These are phyloP conservation scores for Berberis vulgaris DNA, from an alignment of 164 flowering plant species.

Conservation along the genomic window DNA sequence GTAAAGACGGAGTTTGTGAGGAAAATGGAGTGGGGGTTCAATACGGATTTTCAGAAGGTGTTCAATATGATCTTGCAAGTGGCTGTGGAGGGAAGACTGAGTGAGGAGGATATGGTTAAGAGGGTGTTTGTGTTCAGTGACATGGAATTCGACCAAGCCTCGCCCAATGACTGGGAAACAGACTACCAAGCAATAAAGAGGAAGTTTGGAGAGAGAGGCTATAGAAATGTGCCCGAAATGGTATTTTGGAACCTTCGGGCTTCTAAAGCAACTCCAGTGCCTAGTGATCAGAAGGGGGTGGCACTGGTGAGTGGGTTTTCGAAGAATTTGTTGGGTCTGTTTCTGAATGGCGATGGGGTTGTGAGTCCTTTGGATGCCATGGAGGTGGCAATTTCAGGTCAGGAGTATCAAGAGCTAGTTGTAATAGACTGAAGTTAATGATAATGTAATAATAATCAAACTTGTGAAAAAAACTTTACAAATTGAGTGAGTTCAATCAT, in stretches of 20 bases:
- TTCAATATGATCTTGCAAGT: background rate
- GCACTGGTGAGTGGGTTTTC: slow-evolving; percentile 1
- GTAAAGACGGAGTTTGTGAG: background rate
- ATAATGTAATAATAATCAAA: too few species aligned
- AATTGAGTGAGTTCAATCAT: too few species aligned
- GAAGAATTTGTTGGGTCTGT: background rate
- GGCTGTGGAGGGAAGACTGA: background rate
- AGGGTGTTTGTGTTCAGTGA: background rate
- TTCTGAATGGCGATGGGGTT: background rate
- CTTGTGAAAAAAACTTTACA: too few species aligned
- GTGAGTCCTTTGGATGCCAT: background rate
- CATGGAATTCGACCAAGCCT: background rate
- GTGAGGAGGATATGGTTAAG: background rate
- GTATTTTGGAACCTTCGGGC: background rate
- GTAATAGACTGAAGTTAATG: background rate
- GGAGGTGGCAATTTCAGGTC: background rate
- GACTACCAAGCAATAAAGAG: background rate
- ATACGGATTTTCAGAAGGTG: background rate
- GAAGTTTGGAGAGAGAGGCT: background rate
- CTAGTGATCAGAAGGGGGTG: background rate
- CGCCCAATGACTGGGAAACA: background rate
- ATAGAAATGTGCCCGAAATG: background rate
- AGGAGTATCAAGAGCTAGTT: background rate
- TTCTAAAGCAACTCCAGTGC: background rate
- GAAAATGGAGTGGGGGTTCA: background rate